Conservation (phyloP, 768 basidiomycete species). For the Lentinula boryana region DNA sequence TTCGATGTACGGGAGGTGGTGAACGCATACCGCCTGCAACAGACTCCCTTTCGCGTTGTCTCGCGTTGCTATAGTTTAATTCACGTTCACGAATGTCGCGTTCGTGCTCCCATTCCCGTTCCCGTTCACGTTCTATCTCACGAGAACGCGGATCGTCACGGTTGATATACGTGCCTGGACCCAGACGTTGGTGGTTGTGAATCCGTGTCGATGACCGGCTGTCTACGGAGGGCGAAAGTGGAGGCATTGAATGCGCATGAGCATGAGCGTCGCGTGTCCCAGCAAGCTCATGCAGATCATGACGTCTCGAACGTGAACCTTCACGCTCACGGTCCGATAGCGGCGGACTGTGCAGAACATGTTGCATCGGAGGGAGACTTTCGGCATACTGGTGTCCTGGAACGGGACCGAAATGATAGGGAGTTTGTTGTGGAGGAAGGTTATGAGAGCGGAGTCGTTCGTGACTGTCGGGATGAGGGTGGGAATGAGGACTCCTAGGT, state of each 20-base stretch:
- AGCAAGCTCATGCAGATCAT: conserved; percentile 26
- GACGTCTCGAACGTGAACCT: conserved; percentile 34
- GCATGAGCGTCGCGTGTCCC: conserved; percentile 22
- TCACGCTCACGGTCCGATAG: conserved; percentile 30
- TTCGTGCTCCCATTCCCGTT: conserved; percentile 33
- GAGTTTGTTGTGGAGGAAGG: conserved; percentile 33
- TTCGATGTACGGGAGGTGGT: conserved; percentile 12
- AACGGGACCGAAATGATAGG: conserved; percentile 28
- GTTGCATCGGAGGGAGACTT: conserved; percentile 34
- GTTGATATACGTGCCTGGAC: conserved; percentile 53
- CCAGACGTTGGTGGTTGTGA: conserved; percentile 65
- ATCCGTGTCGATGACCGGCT: conserved; percentile 33
- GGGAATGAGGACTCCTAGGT: conserved; percentile 41
- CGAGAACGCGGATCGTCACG: conserved; percentile 37
- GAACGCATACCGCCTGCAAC: background rate
- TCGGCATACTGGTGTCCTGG: conserved; percentile 45
- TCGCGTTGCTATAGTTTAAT: conserved; percentile 7
- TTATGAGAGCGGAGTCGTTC: conserved; percentile 44
- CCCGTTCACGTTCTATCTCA: conserved; percentile 33
- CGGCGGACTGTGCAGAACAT: conserved; percentile 45
- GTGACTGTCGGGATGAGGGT: conserved; percentile 25
- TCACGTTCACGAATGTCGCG: conserved; percentile 32
- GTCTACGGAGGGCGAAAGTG: conserved; percentile 30
- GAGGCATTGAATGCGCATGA: conserved; percentile 18
- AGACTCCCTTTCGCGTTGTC: conserved; percentile 29